Evolutionary conservation across 208 protist species (phyloP).

Genomic region (Trypanosoma melophagium): DNA sequence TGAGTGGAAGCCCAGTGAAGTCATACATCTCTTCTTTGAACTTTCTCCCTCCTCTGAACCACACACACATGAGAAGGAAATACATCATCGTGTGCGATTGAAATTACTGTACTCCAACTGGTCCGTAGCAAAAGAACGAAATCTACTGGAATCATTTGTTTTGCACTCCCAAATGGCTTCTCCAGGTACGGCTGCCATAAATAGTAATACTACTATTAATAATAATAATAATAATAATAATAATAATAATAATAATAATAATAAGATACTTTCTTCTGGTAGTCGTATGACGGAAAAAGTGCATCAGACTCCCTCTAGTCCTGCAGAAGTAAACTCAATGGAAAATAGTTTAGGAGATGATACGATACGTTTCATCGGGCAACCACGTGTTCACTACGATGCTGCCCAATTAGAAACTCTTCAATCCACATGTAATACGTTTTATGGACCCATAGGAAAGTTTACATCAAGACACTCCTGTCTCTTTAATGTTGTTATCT

Average conservation of each 20-base stretch:
- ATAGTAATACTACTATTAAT: background rate
- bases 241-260: background rate
- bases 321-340: background rate
- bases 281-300: background rate
- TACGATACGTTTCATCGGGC: background rate
- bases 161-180: background rate
- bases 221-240: background rate
- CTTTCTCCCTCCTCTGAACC: conserved; percentile 39
- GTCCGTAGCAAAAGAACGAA: conserved; percentile 15
- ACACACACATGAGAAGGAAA: conserved; percentile 29
- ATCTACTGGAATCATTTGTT: conserved; percentile 16
- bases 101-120: conserved; percentile 80
- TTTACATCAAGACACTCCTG: conserved; percentile 74
- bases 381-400: conserved; percentile 42
- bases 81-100: conserved; percentile 66
- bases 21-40: conserved; percentile 61
- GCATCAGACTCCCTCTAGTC: background rate
- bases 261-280: background rate
- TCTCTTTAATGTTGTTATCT: conserved; percentile 73
- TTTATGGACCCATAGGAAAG: conserved; percentile 40
- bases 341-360: background rate
- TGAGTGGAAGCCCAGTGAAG: conserved; percentile 72
- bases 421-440: conserved; percentile 53
- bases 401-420: conserved; percentile 39
- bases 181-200: background rate